Evolutionary conservation across 2,329 filamentous ascomycete species (phyloP).

Genomic region (Cordyceps fumosorosea): DNA sequence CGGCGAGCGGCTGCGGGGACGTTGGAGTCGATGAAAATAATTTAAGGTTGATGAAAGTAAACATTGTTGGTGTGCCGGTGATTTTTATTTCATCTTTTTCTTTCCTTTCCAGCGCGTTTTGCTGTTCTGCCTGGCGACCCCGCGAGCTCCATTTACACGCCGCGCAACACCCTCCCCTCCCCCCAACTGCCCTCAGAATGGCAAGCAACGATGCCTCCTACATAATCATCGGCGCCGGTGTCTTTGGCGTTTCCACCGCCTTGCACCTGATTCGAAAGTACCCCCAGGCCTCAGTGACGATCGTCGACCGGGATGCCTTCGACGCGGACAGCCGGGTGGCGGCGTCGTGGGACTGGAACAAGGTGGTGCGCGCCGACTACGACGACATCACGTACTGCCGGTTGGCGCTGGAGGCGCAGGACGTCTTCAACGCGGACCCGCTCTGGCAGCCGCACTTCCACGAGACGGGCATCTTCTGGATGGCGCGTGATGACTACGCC

Average conservation of each 20-base stretch:
- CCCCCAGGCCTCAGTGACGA: constrained; percentile 42
- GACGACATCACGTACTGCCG: constrained; percentile 56
- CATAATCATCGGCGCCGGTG: constrained; percentile 58
- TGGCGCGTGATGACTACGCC: constrained; percentile 44
- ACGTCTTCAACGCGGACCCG: constrained; percentile 51
- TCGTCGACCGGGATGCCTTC: constrained; percentile 51
- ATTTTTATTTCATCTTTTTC: neutral
- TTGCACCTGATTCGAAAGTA: constrained; percentile 50
- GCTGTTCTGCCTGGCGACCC: neutral
- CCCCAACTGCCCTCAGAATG: neutral
- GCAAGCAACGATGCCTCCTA: constrained; percentile 27
- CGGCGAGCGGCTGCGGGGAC: neutral
- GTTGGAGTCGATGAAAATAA: neutral
- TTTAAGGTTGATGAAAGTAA: neutral
- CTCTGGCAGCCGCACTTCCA: constrained; percentile 52
- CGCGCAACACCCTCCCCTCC: too few relatives aligned
- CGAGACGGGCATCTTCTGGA: constrained; percentile 52
- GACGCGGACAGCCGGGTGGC: constrained; percentile 44
- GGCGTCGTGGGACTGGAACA: constrained; percentile 69
- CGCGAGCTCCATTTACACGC: neutral
- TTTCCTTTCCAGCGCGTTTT: neutral
- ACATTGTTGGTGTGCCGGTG: too few relatives aligned
- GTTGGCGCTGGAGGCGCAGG: constrained; percentile 59
- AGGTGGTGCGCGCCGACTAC: constrained; percentile 65
- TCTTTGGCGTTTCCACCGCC: constrained; percentile 61